Percentiles rank a stretch among this genome's conserved stretches.
phyloP scores from a whole-genome alignment of 2,329 filamentous ascomycete genomes.

The Zarea fungicola region DNA sequence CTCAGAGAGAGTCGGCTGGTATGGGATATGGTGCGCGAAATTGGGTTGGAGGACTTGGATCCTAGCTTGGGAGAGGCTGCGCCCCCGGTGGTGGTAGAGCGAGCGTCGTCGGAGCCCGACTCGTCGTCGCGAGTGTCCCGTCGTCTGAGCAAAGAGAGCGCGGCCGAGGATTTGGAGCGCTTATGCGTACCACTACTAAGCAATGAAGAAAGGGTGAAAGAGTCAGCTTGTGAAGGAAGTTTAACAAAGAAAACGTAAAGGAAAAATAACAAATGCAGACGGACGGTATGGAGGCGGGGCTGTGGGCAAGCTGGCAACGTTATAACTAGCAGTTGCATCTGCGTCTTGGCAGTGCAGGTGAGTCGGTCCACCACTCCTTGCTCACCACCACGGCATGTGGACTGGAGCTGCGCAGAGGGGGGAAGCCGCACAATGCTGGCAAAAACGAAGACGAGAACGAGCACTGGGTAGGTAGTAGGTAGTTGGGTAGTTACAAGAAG shows the following conservation, averaged over 20 bases:
- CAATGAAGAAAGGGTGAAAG: background rate
- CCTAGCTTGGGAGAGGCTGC: conserved; percentile 27
- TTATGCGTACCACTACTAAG: conserved; percentile 39
- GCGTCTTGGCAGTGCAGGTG: conserved; percentile 1
- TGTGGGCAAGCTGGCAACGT: background rate
- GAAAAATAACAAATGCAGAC: background rate
- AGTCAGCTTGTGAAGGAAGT: conserved; percentile 11
- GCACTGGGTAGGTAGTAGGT: background rate
- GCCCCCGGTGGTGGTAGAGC: conserved; percentile 30
- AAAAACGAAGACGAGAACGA: background rate
- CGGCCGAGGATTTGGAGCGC: conserved; percentile 48
- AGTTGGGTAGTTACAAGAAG: background rate
- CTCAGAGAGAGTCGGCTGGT: conserved; percentile 43
- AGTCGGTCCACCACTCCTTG: conserved; percentile 9
- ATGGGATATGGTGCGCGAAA: conserved; percentile 35
- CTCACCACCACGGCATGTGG: conserved; percentile 4
- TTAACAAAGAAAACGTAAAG: too few species aligned
- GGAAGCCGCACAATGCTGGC: conserved; percentile 1
- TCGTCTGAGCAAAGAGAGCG: conserved; percentile 50
- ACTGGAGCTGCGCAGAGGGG: background rate
- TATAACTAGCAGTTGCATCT: background rate
- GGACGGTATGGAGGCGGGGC: background rate
- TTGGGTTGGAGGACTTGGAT: conserved; percentile 26
- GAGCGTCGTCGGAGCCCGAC: conserved; percentile 48
- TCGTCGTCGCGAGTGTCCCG: conserved; percentile 47